Base-by-base conservation (phyloP, 306 rosid species). In the Glycyrrhiza uralensis region DNA sequence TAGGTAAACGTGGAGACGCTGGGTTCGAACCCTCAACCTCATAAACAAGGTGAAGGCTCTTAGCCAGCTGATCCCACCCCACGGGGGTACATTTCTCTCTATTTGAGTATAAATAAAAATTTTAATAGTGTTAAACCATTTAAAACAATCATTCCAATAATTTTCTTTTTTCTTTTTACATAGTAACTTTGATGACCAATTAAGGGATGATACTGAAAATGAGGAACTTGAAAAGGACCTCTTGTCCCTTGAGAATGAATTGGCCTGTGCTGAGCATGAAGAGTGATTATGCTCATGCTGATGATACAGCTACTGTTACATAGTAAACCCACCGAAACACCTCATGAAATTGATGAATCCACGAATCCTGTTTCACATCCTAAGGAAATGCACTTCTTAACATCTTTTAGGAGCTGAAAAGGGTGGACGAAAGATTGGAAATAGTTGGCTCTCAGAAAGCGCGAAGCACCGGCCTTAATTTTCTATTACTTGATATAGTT, bases 221-320 rank as follows among this genome's bases (percentile, higher is more conserved):
- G 85, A 84, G 77, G 92, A 83, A 39, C 93, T 92, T 58, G 89
- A 81, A 71, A 76, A 69, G 46, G 80, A 86, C 59, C 80, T 92
- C 30, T 49, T 76, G 60, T 78, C 79, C 35, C 92, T 89, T 79
- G 85, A 83, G 83, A 76, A 76, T 71, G 86, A 86, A 57, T 81
- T 87, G 60, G 76, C 76, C 7, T 74, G 76, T 18, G 0, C 66
- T n/a, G 80, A 68, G 81, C 80, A 81, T 85, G 76, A 89, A 74
- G 69, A 85, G 69, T 71, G 66, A 55, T n/a, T n/a, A n/a, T n/a
- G n/a, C n/a, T 47, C 62, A 24, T 51, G 72, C 23, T 18, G 76
- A 63, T 38, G 78, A 55, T 50, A 24, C 90, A 74, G 81, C 66
- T 75, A 4, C 79, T 64, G 18, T 61, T 76, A 45, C 81, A 12